Evolutionary conservation across 805 yeast genomes (phyloP).

Genomic region (Dipodascus albidus): DNA sequence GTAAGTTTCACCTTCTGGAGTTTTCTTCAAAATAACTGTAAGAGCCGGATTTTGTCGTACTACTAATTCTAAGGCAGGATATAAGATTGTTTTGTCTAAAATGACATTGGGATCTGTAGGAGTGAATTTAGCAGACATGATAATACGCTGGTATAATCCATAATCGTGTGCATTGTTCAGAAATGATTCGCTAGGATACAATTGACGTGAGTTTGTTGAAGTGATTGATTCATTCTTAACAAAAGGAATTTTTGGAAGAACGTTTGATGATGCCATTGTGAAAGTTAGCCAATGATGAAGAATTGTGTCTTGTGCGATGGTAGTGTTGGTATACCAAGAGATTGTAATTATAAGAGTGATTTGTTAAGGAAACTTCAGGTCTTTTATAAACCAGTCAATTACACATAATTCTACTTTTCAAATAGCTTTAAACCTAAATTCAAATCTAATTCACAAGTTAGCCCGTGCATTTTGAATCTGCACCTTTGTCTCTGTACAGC

Average conservation of each 20-base stretch:
- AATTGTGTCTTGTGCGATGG: no score
- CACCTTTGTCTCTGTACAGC: no score
- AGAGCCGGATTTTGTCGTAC: not conserved
- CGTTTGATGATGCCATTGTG: no score
- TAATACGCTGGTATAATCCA: not conserved
- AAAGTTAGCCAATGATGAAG: not conserved
- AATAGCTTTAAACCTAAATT: no score
- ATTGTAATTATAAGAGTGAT: no score
- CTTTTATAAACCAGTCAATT: no score
- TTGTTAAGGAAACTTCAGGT: no score
- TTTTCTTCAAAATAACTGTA: not conserved
- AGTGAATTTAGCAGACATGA: not conserved
- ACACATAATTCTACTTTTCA: no score
- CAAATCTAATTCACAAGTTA: no score
- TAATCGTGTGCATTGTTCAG: not conserved
- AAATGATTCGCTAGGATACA: not conserved
- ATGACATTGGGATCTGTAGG: not conserved
- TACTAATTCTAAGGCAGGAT: not conserved
- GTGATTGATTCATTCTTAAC: not conserved
- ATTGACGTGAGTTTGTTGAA: not conserved
- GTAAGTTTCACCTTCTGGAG: not conserved
- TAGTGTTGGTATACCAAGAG: no score
- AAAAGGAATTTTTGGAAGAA: not conserved
- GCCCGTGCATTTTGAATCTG: no score
- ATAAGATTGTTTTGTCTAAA: not conserved